Evolutionary conservation across 345 rosid species (phyloP).

Genomic region (Theobroma cacao): DNA sequence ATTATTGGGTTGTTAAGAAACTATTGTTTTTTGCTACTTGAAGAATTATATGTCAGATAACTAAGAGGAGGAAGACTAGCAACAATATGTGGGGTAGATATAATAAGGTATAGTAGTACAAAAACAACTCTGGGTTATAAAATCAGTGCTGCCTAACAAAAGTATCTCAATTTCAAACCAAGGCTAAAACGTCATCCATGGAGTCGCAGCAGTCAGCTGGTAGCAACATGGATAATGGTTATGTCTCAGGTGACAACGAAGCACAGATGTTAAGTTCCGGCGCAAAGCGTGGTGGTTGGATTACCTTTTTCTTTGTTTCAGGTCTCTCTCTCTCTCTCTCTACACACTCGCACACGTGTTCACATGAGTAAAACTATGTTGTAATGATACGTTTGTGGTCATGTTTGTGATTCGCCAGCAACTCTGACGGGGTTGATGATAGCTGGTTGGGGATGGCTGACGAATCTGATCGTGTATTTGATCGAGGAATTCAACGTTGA

Average conservation of each 20-base stretch:
- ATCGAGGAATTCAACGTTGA: constrained; percentile 28
- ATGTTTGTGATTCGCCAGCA: neutral
- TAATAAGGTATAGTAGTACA: neutral
- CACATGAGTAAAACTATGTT: neutral
- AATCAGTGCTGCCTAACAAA: neutral
- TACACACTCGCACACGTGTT: neutral
- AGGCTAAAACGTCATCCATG: neutral
- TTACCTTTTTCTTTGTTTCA: constrained; percentile 22
- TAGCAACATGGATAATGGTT: neutral
- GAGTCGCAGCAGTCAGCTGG: neutral
- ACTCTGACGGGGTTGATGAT: constrained; percentile 7
- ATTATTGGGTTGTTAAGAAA: neutral
- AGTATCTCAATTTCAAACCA: neutral
- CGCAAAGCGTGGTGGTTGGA: constrained; percentile 14
- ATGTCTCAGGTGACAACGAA: neutral
- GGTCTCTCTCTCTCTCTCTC: neutral
- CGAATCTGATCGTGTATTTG: constrained; percentile 29
- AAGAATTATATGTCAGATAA: neutral
- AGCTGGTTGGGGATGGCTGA: constrained; percentile 16
- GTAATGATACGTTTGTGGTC: neutral
- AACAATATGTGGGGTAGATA: neutral
- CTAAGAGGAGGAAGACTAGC: neutral
- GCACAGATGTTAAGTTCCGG: neutral
- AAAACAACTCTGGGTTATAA: neutral
- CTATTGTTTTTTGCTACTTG: neutral